Evolutionary conservation across 371 early-diverging fungal species (phyloP).

Genomic region (Rhizopus arrhizus): DNA sequence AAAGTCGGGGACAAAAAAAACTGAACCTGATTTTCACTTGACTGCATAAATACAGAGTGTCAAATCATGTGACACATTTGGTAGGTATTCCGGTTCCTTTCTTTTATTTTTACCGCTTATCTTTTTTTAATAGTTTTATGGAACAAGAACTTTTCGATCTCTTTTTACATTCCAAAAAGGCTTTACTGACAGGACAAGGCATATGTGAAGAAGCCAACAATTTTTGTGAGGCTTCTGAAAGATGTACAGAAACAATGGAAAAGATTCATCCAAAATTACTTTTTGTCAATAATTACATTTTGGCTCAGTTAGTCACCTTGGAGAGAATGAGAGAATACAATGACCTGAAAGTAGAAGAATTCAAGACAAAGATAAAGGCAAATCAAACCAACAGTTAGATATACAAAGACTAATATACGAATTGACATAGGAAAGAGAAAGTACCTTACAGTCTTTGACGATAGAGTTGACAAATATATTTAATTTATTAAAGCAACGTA

Average conservation of each 20-base stretch:
- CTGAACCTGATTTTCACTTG: too few relatives aligned
- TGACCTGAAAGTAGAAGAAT: conserved; percentile 26
- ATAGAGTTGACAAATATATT: conserved; percentile 46
- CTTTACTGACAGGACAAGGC: conserved; percentile 40
- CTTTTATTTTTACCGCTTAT: too few relatives aligned
- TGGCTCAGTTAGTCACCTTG: conserved; percentile 35
- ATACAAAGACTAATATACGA: neutral
- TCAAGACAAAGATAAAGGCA: conserved; percentile 36
- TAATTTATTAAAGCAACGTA: conserved; percentile 33
- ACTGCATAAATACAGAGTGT: too few relatives aligned
- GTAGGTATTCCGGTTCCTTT: too few relatives aligned
- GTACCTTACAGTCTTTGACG: conserved; percentile 35
- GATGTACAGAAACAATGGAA: conserved; percentile 41
- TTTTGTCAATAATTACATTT: conserved; percentile 47
- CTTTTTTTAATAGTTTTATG: conserved; percentile 17
- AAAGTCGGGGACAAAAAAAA: too few relatives aligned
- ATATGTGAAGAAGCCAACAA: conserved; percentile 49
- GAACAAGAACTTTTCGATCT: conserved; percentile 50
- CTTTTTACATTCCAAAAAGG: conserved; percentile 47
- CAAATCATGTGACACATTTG: too few relatives aligned
- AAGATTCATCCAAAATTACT: conserved; percentile 44
- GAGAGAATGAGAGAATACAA: conserved; percentile 44
- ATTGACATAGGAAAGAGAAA: conserved; percentile 37
- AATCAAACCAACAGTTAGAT: neutral
- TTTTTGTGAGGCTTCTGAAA: conserved; percentile 36